These are phyloP conservation scores for Syzygium grande DNA, from an alignment of 345 rosid genomes.

Conservation along the genomic window DNA sequence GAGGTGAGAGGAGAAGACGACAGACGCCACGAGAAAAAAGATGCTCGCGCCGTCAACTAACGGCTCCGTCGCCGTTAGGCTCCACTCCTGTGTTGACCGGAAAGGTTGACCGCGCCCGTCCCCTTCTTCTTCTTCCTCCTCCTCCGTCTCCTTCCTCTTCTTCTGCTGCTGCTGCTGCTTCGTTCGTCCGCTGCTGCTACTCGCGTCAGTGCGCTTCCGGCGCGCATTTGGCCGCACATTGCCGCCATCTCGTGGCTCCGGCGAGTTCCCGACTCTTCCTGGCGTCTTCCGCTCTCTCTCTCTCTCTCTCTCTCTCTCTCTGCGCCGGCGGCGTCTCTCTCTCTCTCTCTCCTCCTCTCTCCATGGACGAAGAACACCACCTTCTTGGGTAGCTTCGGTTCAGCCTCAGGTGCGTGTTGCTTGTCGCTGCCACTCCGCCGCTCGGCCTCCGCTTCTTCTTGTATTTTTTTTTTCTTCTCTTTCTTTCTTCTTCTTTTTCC, in stretches of 20 bases:
- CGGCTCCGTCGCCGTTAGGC: neutral
- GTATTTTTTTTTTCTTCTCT: too few species aligned
- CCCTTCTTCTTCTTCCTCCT: neutral
- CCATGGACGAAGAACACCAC: neutral
- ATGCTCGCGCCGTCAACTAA: slow-evolving; percentile 11
- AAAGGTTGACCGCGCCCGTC: neutral
- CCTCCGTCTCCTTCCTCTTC: neutral
- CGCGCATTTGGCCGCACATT: neutral
- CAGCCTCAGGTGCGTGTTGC: neutral
- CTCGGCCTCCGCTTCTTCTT: neutral
- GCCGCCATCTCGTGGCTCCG: neutral
- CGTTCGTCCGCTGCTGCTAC: neutral
- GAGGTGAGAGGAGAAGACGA: neutral
- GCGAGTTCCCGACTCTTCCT: neutral
- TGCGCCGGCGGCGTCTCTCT: neutral
- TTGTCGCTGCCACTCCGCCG: neutral
- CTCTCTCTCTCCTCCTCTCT: neutral
- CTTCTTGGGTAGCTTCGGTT: neutral
- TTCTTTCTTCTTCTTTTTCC: neutral
- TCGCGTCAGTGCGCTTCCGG: neutral
- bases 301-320: neutral
- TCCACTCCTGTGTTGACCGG: neutral
- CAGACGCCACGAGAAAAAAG: neutral
- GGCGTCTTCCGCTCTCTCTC: neutral
- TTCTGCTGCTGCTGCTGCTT: neutral